These are phyloP conservation scores for Calonectria leucothoes DNA, from an alignment of 2,329 filamentous ascomycete species.

Conservation along the genomic window DNA sequence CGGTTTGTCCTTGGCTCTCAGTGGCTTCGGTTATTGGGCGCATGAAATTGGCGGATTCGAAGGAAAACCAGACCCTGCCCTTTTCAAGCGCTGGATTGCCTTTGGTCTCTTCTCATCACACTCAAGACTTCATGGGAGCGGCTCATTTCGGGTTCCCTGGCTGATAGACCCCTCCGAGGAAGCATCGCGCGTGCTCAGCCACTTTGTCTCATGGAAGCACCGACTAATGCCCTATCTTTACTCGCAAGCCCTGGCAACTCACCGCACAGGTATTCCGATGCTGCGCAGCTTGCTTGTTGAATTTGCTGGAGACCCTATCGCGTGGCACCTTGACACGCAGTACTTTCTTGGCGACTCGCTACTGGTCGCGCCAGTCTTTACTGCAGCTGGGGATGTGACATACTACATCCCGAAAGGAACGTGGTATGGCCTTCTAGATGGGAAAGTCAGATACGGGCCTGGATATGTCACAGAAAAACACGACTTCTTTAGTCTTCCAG, in stretches of 20 bases:
- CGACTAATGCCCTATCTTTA: slow-evolving; percentile 65
- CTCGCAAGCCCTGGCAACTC: slow-evolving; percentile 54
- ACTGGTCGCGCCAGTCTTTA: slow-evolving; percentile 73
- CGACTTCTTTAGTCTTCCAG: slow-evolving; percentile 66
- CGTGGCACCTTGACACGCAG: slow-evolving; percentile 75
- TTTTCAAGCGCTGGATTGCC: slow-evolving; percentile 83
- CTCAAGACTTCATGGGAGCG: slow-evolving; percentile 76
- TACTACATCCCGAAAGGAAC: slow-evolving; percentile 69
- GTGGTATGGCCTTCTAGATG: slow-evolving; percentile 61
- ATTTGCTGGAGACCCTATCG: slow-evolving; percentile 75
- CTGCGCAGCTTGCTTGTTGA: slow-evolving; percentile 75
- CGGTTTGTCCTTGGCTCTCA: slow-evolving; percentile 71
- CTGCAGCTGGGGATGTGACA: slow-evolving; percentile 70
- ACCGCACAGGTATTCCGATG: slow-evolving; percentile 66
- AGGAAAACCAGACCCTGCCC: slow-evolving; percentile 72
- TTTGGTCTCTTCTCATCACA: slow-evolving; percentile 78
- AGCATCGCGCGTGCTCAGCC: slow-evolving; percentile 51
- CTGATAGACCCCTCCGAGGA: slow-evolving; percentile 69
- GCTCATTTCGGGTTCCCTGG: slow-evolving; percentile 80
- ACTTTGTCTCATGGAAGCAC: slow-evolving; percentile 48
- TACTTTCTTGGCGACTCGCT: slow-evolving; percentile 78
- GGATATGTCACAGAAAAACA: slow-evolving; percentile 71
- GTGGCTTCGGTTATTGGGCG: slow-evolving; percentile 75
- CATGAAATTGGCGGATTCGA: slow-evolving; percentile 80
- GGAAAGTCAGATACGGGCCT: slow-evolving; percentile 60